These are phyloP conservation scores for Peribolospora baueri DNA, from an alignment of 768 basidiomycete genomes.

Conservation along the genomic window DNA sequence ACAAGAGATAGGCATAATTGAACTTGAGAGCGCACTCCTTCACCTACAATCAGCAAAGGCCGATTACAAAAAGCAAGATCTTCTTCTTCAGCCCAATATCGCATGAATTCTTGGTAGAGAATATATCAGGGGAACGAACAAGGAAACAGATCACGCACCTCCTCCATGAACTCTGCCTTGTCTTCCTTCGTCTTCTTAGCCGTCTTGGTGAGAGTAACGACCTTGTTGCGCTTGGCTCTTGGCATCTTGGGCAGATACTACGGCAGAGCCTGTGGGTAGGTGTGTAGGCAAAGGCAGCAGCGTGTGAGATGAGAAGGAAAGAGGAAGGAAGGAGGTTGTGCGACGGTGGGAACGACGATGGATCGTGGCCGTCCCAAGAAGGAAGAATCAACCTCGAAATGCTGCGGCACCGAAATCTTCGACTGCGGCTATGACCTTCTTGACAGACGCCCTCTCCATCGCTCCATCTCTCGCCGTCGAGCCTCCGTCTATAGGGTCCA, in stretches of 20 bases:
- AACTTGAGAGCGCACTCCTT: constrained; percentile 67
- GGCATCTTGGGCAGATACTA: constrained; percentile 3
- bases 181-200: constrained; percentile 76
- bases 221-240: constrained; percentile 15
- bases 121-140: no score
- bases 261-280: no score
- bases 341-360: no score
- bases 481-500: not conserved
- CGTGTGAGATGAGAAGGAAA: not conserved
- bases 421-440: not conserved
- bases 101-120: not conserved
- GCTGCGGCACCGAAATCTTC: not conserved
- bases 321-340: not conserved
- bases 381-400: not conserved
- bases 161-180: constrained; percentile 52
- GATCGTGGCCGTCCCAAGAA: not conserved
- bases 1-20: constrained; percentile 86
- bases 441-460: not conserved
- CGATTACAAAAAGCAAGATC: no score
- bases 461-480: not conserved
- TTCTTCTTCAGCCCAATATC: no score
- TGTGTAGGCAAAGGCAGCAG: not conserved
- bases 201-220: constrained; percentile 85
- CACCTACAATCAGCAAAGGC: constrained; percentile 27
- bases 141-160: not conserved